Percentiles rank a stretch among this genome's conserved stretches.
Evolutionary conservation across 352 stramenopile genomes (phyloP).

Genomic region (Halophytophthora polymorphica): DNA sequence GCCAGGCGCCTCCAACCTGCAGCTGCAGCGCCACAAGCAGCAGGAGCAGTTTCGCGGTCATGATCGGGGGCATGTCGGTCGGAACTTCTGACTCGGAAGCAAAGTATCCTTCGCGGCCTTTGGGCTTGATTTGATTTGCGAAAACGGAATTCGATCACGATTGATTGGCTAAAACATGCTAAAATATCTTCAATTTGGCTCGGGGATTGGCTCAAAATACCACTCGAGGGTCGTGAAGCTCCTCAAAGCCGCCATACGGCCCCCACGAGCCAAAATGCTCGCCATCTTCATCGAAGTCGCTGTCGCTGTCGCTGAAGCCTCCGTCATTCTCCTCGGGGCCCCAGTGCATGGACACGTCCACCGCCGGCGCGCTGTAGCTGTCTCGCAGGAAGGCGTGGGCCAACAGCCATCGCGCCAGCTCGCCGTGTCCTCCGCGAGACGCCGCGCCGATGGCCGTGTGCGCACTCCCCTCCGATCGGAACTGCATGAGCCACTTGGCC

Average conservation of each 20-base stretch:
- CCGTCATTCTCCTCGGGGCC: background rate
- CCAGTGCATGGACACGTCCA: slow-evolving; percentile 5
- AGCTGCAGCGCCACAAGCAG: slow-evolving; percentile 12
- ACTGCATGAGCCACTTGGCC: slow-evolving; percentile 45
- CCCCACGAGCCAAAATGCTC: slow-evolving; percentile 7
- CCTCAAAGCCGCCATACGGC: no score
- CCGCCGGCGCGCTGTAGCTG: background rate
- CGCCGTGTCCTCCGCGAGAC: slow-evolving; percentile 9
- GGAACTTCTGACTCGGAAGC: no score
- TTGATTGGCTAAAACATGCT: no score
- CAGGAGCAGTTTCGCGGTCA: slow-evolving; percentile 2
- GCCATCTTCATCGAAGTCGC: slow-evolving; percentile 1
- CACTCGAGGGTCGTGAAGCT: no score
- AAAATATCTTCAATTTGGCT: no score
- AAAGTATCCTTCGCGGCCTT: no score
- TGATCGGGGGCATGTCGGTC: no score
- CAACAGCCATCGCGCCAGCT: slow-evolving; percentile 19
- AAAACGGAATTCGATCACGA: no score
- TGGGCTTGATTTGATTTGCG: no score
- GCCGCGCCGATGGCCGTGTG: slow-evolving; percentile 25
- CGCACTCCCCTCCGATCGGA: slow-evolving; percentile 28
- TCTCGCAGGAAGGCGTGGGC: slow-evolving; percentile 21
- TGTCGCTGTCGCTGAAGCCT: slow-evolving; percentile 1
- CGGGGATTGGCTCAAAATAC: no score
- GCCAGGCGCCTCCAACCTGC: slow-evolving; percentile 44